Base-by-base conservation (phyloP, 352 stramenopile species). In the Phytophthora hybrid region DNA sequence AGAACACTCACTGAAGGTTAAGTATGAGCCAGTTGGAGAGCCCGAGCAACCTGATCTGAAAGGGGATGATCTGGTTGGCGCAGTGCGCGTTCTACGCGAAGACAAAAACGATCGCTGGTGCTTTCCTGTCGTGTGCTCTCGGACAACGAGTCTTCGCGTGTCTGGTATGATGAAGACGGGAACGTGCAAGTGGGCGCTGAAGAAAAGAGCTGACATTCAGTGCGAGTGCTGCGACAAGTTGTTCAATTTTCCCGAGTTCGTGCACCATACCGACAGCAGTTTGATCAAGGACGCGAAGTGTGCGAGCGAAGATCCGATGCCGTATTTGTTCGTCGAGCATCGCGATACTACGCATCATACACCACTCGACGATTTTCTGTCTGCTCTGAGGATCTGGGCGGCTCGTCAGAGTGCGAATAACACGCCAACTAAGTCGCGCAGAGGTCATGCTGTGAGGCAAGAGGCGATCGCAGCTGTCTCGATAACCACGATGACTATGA, bases 311-410 rank as follows among this genome's bases (percentile, higher is more conserved):
- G 63, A 74, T n/a, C 57, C 68, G 11, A 72, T 77, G 54, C 49
- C 63, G 3, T 74, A 74, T 64, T 58, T 80, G 49, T 77, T 80
- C 34, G 69, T 75, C n/a, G 47, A 80, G 55, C 69, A 80, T 46
- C 63, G 63, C 31, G 63, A 74, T 18, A 64, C 29, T 44, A 54
- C 44, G 21, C 53, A 64, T 16, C 49, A 77, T 18, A 72, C 59
- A 13, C 63, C 55, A 21, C 63, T 77, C 8, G 59, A 74, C 1
- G 7, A 57, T 0, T 80, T 77, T 16, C 49, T 46, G 19, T 41
- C 63, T 11, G 59, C 39, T 53, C 47, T 78, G 3, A 59, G 71
- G 56, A 63, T 21, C 16, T 78, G 60, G 66, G 21, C 19, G 6
- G 16, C 11, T 13, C 59, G 49, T 13, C 66, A 74, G 47, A 68